These are phyloP conservation scores for Penicillium sp. DNA, from an alignment of 2,329 filamentous ascomycete species.

Conservation along the genomic window DNA sequence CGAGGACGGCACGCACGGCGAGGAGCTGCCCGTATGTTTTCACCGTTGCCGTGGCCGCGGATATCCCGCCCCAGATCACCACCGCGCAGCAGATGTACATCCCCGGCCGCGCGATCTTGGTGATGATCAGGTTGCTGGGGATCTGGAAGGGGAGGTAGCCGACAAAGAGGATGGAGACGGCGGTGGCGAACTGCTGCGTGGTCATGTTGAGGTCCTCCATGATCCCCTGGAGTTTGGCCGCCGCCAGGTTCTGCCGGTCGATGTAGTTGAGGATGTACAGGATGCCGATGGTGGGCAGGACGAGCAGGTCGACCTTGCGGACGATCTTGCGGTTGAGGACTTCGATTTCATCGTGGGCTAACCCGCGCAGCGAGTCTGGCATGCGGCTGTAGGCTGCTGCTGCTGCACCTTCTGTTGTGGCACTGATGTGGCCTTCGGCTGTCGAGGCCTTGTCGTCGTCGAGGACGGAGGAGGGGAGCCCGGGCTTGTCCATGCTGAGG, in stretches of 20 bases:
- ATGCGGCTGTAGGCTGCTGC: conserved; percentile 23
- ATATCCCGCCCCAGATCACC: conserved; percentile 65
- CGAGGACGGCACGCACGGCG: conserved; percentile 62
- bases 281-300: conserved; percentile 40
- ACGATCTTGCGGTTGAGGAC: conserved; percentile 30
- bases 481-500: conserved; percentile 23
- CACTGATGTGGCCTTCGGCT: conserved; percentile 30
- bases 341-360: conserved; percentile 29
- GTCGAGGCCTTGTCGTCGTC: conserved; percentile 27
- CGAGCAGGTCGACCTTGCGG: conserved; percentile 37
- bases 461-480: conserved; percentile 1
- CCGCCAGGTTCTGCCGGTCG: conserved; percentile 45
- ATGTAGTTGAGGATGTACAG: conserved; percentile 50
- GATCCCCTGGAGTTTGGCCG: conserved; percentile 48
- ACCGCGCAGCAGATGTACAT: conserved; percentile 60
- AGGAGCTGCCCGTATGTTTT: conserved; percentile 61
- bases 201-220: conserved; percentile 46
- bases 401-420: not conserved
- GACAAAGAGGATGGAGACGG: conserved; percentile 34
- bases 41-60: conserved; percentile 60
- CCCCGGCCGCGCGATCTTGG: conserved; percentile 55
- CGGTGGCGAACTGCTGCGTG: conserved; percentile 39
- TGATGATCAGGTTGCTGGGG: conserved; percentile 57
- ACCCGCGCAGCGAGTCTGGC: conserved; percentile 31
- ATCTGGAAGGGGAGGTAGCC: conserved; percentile 42